These are phyloP conservation scores for Boletellus emodensis DNA, from an alignment of 768 basidiomycete species.

Conservation along the genomic window DNA sequence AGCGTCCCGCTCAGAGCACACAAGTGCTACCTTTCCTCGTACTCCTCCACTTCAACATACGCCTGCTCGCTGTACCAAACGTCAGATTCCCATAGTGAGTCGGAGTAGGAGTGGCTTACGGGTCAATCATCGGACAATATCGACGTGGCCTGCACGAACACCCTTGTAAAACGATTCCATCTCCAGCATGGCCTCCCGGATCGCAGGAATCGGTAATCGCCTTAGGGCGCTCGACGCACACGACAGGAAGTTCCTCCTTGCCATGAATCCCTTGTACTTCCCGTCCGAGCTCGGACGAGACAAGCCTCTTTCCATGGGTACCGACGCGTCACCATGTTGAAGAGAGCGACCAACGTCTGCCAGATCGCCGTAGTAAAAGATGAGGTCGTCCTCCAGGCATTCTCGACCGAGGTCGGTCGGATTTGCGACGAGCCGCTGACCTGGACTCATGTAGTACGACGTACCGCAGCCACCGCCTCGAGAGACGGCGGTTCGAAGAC, in stretches of 20 bases:
- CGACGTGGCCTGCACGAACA: not conserved
- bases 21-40: not conserved
- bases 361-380: conserved; percentile 13
- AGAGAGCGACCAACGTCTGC: conserved; percentile 70
- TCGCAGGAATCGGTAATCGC: conserved; percentile 17
- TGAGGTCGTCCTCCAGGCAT: conserved; percentile 45
- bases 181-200: conserved; percentile 10
- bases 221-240: not conserved
- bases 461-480: conserved; percentile 58
- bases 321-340: conserved; percentile 72
- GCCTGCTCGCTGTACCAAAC: conserved; percentile 8
- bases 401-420: conserved; percentile 37
- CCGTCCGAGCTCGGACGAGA: not conserved
- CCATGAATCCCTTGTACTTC: conserved; percentile 3
- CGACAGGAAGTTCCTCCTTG: not conserved
- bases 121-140: conserved; percentile 7
- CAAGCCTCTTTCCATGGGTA: conserved; percentile 18
- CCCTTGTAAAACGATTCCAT: conserved; percentile 15
- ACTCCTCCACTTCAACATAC: not conserved
- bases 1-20: not conserved
- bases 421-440: conserved; percentile 36
- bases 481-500: conserved; percentile 40
- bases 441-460: conserved; percentile 65
- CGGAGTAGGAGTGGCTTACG: conserved; percentile 6
- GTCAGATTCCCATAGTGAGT: not conserved